Evolutionary conservation across 2,329 filamentous ascomycete genomes (phyloP), one percentile per base, ranked within the genome.

Genomic region (Neofusicoccum kwambonambiense): DNA sequence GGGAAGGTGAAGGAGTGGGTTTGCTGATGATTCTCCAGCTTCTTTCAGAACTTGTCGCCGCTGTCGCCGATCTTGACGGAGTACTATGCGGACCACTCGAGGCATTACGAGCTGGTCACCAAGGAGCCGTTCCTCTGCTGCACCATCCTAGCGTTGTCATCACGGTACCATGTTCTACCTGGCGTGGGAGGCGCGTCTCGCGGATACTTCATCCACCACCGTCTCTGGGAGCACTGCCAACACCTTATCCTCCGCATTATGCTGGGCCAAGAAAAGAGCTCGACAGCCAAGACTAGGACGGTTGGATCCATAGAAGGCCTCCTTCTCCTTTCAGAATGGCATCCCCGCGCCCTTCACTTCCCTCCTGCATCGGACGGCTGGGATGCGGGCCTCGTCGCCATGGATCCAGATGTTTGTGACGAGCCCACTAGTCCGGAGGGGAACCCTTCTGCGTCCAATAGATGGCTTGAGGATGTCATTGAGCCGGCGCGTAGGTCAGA

Each of bases 271-370:
- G 83, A 85, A 60, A 84, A 83, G 64, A 75, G 77, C 1, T 82
- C 80, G 3, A 83, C 81, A 57, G 80, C 82, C 2, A 83, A 82
- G 62, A 76, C 72, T n/a, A 75, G 83, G 4, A 82, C 81, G 0
- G 77, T 83, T 27, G 84, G 84, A 0, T 82, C 82, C 0, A 84
- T 86, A 3, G 82, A 86, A 67, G 83, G 82, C 0, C 74, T 86
- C 0, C 68, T 86, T 1, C 70, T 86, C 1, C 78, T 86, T n/a
- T 83, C 82, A 0, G 83, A 86, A 70, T 86, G 84, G 84, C 83
- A 85, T 67, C 83, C 84, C 1, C 79, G 83, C 17, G 81, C 83
- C 4, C 73, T 86, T 0, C 82, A 86, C 67, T 82, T 85, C 31
- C 83, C 83, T 0, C 83, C 83, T 0, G 81, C 81, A 42, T 79